Conservation (phyloP, 1,284 basidiomycete species). For the Marasmius fiardii region DNA sequence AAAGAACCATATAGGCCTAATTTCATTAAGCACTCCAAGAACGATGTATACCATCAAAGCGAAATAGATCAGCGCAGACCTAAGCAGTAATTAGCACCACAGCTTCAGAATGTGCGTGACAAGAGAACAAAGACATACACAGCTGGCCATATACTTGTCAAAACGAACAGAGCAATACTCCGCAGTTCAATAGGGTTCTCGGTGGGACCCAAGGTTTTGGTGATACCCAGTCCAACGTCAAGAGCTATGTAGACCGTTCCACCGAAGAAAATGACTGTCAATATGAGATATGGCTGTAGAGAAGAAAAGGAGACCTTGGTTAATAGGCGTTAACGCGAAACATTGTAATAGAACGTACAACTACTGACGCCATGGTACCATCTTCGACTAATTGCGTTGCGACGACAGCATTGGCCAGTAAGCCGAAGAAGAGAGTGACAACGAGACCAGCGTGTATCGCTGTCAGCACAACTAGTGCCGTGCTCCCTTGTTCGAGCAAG, state of each 20-base stretch:
- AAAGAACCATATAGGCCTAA: slow-evolving; percentile 71
- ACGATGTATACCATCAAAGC: slow-evolving; percentile 76
- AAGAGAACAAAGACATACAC: slow-evolving; percentile 42
- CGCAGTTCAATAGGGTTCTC: slow-evolving; percentile 51
- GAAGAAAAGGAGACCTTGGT: not conserved
- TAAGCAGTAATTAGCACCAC: slow-evolving; percentile 22
- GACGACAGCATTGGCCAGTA: slow-evolving; percentile 77
- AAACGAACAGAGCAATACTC: slow-evolving; percentile 71
- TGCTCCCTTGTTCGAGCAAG: slow-evolving; percentile 71
- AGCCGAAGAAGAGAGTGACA: slow-evolving; percentile 70
- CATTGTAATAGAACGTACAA: slow-evolving; percentile 45
- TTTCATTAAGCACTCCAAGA: slow-evolving; percentile 65
- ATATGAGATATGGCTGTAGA: slow-evolving; percentile 57
- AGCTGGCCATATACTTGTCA: slow-evolving; percentile 84
- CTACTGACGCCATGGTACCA: slow-evolving; percentile 67
- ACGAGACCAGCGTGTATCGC: slow-evolving; percentile 73
- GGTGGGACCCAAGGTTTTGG: slow-evolving; percentile 55
- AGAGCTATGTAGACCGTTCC: slow-evolving; percentile 76
- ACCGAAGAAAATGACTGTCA: slow-evolving; percentile 62
- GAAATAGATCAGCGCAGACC: slow-evolving; percentile 66
- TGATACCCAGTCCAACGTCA: slow-evolving; percentile 69
- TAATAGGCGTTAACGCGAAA: not conserved
- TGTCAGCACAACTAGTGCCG: slow-evolving; percentile 64
- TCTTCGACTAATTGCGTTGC: slow-evolving; percentile 84
- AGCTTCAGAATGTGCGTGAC: slow-evolving; percentile 1